Conservation (phyloP, 192 early-diverging fungal species). For the Coemansia sp. region DNA sequence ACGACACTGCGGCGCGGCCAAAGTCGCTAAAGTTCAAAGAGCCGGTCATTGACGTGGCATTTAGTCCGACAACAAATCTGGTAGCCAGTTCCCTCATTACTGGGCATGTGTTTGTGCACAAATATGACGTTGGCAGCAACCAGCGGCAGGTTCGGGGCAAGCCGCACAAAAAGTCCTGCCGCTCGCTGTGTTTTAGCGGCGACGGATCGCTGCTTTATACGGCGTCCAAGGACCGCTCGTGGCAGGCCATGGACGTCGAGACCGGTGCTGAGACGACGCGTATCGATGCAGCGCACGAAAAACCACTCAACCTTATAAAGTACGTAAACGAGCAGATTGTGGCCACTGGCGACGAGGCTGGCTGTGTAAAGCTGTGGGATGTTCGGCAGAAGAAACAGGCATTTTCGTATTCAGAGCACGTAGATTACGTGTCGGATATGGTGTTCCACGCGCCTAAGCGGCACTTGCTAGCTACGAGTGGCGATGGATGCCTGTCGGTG, state of each 20-base stretch:
- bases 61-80: conserved; percentile 34
- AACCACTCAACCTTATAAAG: conserved; percentile 74
- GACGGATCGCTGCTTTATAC: conserved; percentile 69
- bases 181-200: conserved; percentile 74
- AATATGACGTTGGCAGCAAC: conserved; percentile 42
- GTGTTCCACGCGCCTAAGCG: conserved; percentile 65
- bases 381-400: conserved; percentile 69
- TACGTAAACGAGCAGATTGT: conserved; percentile 72
- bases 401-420: conserved; percentile 79
- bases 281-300: conserved; percentile 77
- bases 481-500: conserved; percentile 86
- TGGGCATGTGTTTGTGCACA: conserved; percentile 50
- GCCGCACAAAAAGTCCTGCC: conserved; percentile 80
- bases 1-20: conserved; percentile 43
- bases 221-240: conserved; percentile 82
- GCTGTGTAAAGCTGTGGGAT: conserved; percentile 90
- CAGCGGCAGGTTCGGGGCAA: conserved; percentile 33
- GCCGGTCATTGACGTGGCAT: conserved; percentile 50
- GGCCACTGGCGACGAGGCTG: conserved; percentile 91
- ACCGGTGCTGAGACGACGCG: conserved; percentile 70
- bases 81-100: conserved; percentile 54
- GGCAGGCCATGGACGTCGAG: conserved; percentile 72
- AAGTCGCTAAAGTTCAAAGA: conserved; percentile 54
- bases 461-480: conserved; percentile 78
- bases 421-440: conserved; percentile 92